Base-by-base conservation (phyloP, 495 filamentous ascomycete species). In the Penicillium alfredii region DNA sequence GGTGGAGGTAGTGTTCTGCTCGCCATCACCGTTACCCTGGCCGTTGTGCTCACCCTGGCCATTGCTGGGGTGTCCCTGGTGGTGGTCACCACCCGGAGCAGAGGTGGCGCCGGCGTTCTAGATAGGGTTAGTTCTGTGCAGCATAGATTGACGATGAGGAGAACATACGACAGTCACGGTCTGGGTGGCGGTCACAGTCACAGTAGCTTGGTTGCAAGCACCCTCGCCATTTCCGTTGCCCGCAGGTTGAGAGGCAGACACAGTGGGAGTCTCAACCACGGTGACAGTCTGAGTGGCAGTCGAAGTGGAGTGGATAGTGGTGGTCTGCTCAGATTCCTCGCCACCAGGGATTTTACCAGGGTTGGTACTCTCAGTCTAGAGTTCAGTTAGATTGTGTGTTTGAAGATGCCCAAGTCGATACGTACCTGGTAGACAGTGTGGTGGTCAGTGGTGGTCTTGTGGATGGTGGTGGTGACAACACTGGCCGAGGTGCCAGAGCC, bases 401-500 rank as follows among this genome's bases (percentile, higher is more conserved):
- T 40, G 22, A n/a, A 8, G 9, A 36, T 15, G 3, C 14, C 12
- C 29, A 2, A 29, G 29, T 23, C 9, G 21, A 33, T 11, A 8
- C 14, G 31, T 21, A 21, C 15, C 11, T 30, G 10, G 14, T 8
- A 10, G 6, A 63, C 61, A 25, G 63, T 68, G 29, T 60, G 40
- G 14, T 57, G 50, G 16, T 59, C 32, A 26, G 63, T 69, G 21
- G 53, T 40, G 42, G 73, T 78, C 43, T 58, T 57, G 54, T 70
- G 55, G 43, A 77, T 66, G 12, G 74, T 78, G 33, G 75, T 79
- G 17, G 74, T 78, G 10, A 78, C 58, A 24, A 78, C 65, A 25
- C 61, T 72, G 37, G 69, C 69, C 0, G 71, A 73, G 10, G 71
- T 58, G 34, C 76, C 76, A 30, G 62, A 50, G 33, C 69, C 71